Conservation (phyloP, 2,329 filamentous ascomycete genomes). For the Huntiella bhutanensis region DNA sequence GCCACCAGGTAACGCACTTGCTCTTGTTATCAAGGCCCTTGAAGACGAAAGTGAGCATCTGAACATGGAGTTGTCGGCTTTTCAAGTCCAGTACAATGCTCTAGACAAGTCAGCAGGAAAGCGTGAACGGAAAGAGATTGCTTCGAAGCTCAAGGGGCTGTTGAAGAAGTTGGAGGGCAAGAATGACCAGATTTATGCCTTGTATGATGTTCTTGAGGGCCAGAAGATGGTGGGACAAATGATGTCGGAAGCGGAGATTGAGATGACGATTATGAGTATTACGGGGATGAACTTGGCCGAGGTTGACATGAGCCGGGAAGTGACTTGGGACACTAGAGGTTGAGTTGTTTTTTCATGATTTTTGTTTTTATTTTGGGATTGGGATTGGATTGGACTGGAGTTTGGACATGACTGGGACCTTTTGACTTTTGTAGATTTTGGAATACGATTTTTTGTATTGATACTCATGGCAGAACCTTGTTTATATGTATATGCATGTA, state of each 20-base stretch:
- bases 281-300: slow-evolving; percentile 24
- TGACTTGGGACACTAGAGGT: slow-evolving; percentile 20
- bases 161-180: slow-evolving; percentile 50
- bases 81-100: slow-evolving; percentile 42
- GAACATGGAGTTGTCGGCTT: slow-evolving; percentile 45
- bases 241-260: slow-evolving; percentile 43
- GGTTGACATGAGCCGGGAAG: slow-evolving; percentile 23
- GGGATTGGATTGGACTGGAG: background rate
- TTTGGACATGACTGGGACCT: background rate
- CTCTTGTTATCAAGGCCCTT: slow-evolving; percentile 64
- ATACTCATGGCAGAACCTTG: background rate
- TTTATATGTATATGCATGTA: slow-evolving; percentile 1
- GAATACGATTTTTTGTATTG: slow-evolving; percentile 12
- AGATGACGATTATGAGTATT: slow-evolving; percentile 42
- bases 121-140: slow-evolving; percentile 42
- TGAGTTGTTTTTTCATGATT: slow-evolving; percentile 5
- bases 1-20: slow-evolving; percentile 52
- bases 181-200: slow-evolving; percentile 59
- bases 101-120: slow-evolving; percentile 49
- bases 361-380: background rate
- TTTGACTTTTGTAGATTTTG: slow-evolving; percentile 2
- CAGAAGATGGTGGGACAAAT: slow-evolving; percentile 47
- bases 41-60: slow-evolving; percentile 65
- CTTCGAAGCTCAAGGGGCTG: slow-evolving; percentile 40
- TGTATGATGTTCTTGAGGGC: slow-evolving; percentile 70